Conservation (phyloP, 768 basidiomycete species). For the Trametes punicea region DNA sequence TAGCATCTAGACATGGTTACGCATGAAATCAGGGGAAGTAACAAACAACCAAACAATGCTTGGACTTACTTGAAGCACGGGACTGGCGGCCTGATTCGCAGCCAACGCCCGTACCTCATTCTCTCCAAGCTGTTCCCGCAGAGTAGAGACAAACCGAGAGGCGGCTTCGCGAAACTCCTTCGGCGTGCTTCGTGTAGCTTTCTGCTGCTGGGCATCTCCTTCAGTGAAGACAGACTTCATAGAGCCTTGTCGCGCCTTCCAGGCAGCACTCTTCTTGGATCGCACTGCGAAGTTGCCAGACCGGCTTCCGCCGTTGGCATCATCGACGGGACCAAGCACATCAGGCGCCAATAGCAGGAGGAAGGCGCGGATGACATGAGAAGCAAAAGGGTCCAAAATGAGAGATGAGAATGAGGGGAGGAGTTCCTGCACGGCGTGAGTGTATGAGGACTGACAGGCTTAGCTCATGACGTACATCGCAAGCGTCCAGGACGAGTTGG, state of each 20-base stretch:
- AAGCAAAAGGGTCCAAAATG: slow-evolving; percentile 83
- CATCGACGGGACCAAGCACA: slow-evolving; percentile 39
- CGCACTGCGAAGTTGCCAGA: slow-evolving; percentile 47
- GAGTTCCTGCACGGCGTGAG: slow-evolving; percentile 54
- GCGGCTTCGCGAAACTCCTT: slow-evolving; percentile 46
- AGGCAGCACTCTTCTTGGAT: slow-evolving; percentile 83
- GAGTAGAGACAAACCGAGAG: slow-evolving; percentile 42
- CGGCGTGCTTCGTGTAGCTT: slow-evolving; percentile 27
- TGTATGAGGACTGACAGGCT: too few species aligned
- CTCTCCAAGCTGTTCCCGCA: slow-evolving; percentile 52
- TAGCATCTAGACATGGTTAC: too few species aligned
- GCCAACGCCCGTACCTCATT: slow-evolving; percentile 80
- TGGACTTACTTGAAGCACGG: slow-evolving; percentile 60
- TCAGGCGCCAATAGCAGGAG: slow-evolving; percentile 73
- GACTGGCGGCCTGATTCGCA: slow-evolving; percentile 73
- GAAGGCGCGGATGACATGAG: slow-evolving; percentile 83
- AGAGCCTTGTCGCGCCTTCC: slow-evolving; percentile 76
- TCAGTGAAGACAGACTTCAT: slow-evolving; percentile 76
- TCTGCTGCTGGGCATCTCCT: slow-evolving; percentile 29
- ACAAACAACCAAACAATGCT: background rate
- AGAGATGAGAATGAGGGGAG: slow-evolving; percentile 58
- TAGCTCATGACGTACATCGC: slow-evolving; percentile 45
- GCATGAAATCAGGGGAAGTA: background rate
- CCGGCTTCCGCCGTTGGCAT: slow-evolving; percentile 29
- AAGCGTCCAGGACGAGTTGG: slow-evolving; percentile 58